Evolutionary conservation across 495 filamentous ascomycete species (phyloP), one percentile per base, ranked within the genome.

Genomic region (Rostrohypoxylon terebratum): DNA sequence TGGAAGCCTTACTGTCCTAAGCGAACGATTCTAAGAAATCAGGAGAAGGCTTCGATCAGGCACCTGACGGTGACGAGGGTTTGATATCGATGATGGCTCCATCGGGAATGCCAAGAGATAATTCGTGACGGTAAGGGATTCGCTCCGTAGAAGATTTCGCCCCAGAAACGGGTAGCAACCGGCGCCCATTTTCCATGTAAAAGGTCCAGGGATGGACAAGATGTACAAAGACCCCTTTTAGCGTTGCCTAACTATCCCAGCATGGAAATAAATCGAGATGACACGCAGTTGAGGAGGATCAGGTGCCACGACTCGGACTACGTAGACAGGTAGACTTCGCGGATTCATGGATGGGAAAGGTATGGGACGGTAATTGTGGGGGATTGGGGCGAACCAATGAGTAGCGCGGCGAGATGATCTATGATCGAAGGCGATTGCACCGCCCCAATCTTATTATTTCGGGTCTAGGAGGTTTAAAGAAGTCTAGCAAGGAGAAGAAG

Each of bases 241-340:
- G 62, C 45, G 57, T 61, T 61, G 55, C 62, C 38, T 51, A 58
- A 38, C 48, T 67, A 36, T 74, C 71, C 66, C 31, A 63, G 54
- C 66, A 61, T 69, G 55, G 65, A 68, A 50, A 51, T 16, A 28
- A 44, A 71, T 75, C 68, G 66, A 75, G 69, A 78, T 78, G 74
- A 78, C 76, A 78, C 76, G 76, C 76, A 78, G 76, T 78, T 67
- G 68, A 73, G 21, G 48, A 77, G 67, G 76, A 75, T 78, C 76
- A 78, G 76, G 76, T 78, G 76, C 74, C 69, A 74, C 66, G 71
- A 72, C 45, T 69, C 64, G 63, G 63, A 59, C 38, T 62, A 72
- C 69, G 58, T 66, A 71, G 47, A 33, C 53, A 28, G 34, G 21
- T 4, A 28, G 3, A 8, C 2, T 13, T 53, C 14, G 28, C 3